Evolutionary conservation across 768 basidiomycete species (phyloP), one percentile per base, ranked within the genome.

Genomic region (Boletus sp.): DNA sequence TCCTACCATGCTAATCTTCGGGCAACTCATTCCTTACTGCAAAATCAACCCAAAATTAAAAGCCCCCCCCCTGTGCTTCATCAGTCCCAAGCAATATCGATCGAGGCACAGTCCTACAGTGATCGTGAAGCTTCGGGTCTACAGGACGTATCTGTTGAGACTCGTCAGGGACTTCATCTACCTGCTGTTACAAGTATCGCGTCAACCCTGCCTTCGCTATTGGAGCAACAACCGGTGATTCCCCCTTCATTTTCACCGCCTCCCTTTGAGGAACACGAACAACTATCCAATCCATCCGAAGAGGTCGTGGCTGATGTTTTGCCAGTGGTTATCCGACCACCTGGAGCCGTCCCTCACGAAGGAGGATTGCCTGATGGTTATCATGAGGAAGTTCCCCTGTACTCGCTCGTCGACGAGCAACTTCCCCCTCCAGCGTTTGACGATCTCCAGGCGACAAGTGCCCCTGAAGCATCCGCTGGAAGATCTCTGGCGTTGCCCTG

Each of bases 381-480:
- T 37, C 60, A 57, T 7, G 67, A 71, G 5, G 65, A 59, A 2
- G 59, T 57, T 39, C 67, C 70, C 14, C 47, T 42, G 41, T 67
- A 67, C 56, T 62, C 62, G 9, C 58, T 71, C 7, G 36, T 69
- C 20, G 65, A 69, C 18, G 64, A 69, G 3, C 54, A 61, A 33
- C 55, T 51, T 20, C 67, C 67, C 30, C 68, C 70, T 18, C 62
- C 70, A 32, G 58, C 65, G 5, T 69, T 71, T 29, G 59, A 60
- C 20, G 67, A 66, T 40, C 35, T 65, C 28, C 45, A 58, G 0
- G 9, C 24, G 11, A 37, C 40, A 17, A 35, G 40, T 45, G 29
- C 11, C 18, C 10, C 52, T 20, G 39, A 40, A 36, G 30, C 18
- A 36, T 18, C n/a, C 4, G 0, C 29, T 12, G 41, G 47, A 40